Base-by-base conservation (phyloP, 2,329 filamentous ascomycete species). In the Aaosphaeria pasadenensis region DNA sequence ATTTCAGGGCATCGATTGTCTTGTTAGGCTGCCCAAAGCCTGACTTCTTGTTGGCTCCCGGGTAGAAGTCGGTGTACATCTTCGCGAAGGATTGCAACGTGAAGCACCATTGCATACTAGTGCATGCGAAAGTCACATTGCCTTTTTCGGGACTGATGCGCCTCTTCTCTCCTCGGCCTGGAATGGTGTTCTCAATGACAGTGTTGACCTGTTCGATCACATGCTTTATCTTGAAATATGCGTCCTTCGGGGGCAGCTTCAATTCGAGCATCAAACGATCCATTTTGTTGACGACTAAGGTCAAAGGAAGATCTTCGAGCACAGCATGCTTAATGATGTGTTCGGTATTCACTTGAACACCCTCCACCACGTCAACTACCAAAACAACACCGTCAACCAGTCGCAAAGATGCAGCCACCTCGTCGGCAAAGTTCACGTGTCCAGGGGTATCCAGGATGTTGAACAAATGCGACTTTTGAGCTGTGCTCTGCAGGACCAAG, bases 171-270 rank as follows among this genome's bases (percentile, higher is more conserved):
- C 91, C 91, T 59, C 84, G 83, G 2, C 89, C 87, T 4, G 94
- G 92, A 30, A 91, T 78, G 3, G 88, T 87, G 66, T 88, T 91
- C 66, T 95, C 89, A 62, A 99, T 97, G 58, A 94, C 77, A 1
- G 90, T 96, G 73, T 99, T 99, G 71, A 99, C 91, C 71, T 97
- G 90, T 71, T 99, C 94, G 45, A 99, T 84, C n/a, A 96, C 91
- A 69, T 97, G 91, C 74, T 96, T 97, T 46, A 99, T 78, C 78
- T 99, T 99, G 79, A 96, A 97, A 74, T 99, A 99, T 9, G 94
- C 94, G 67, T 99, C 94, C 56, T 86, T 89, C 2, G 94, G 94
- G 2, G 94, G 94, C 11, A 99, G 80, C 70, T 95, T 95, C 44
- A 99, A 78, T 73, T 99, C 94, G 41, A 99, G 74, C 53, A 99